These are phyloP conservation scores for Aegilops sharonensis DNA, from an alignment of 176 grass and related monocot species.

Conservation along the genomic window DNA sequence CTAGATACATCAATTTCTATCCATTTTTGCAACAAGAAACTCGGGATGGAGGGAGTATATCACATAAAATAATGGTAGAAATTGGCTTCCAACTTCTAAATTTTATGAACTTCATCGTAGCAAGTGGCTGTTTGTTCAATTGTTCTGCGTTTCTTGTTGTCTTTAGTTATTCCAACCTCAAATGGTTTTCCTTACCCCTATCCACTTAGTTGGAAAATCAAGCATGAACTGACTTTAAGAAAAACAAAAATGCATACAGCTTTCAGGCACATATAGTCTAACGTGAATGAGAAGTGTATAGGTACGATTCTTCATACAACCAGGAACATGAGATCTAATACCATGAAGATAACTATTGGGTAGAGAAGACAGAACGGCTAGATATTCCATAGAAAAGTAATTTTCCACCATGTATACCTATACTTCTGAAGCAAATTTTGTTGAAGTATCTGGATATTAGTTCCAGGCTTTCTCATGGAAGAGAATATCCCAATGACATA, in stretches of 20 bases:
- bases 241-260: background rate
- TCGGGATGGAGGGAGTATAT: background rate
- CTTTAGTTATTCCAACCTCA: background rate
- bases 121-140: background rate
- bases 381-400: background rate
- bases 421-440: conserved; percentile 80
- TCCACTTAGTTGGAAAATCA: background rate
- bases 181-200: background rate
- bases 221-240: conserved; percentile 14
- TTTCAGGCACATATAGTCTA: background rate
- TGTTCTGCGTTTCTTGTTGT: background rate
- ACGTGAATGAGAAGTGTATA: background rate
- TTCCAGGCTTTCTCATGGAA: conserved; percentile 77
- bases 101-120: background rate
- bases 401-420: conserved; percentile 47
- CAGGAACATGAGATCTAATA: background rate
- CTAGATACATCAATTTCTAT: too few species aligned
- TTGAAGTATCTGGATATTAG: conserved; percentile 96
- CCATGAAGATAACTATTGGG: conserved; percentile 1
- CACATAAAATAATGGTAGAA: conserved; percentile 4
- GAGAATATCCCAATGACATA: conserved; percentile 65
- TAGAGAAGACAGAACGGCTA: background rate
- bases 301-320: conserved; percentile 19
- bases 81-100: background rate
- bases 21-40: too few species aligned